Base-by-base conservation (phyloP, 169 alveolate genomes). In the Plasmodium berghei region DNA sequence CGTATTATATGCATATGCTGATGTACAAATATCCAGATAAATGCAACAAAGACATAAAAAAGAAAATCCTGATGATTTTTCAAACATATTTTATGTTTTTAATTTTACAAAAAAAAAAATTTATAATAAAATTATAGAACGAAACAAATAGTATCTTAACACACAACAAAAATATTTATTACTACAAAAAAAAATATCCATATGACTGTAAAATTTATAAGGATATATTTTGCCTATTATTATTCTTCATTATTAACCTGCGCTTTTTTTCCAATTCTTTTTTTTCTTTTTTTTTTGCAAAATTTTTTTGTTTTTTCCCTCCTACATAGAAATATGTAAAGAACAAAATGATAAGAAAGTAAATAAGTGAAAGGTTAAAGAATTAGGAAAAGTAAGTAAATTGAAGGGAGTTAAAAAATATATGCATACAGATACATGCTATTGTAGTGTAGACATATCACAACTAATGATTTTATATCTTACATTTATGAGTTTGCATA, bases 271-370 rank as follows among this genome's bases (percentile, higher is more conserved):
- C 52, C 40, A 26, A 45, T 63, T 69, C 56, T 83, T 59, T 59
- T 80, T 22, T 80, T 80, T 54, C 48, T 80, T 67, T 80, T 80
- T 80, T 22, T 55, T 80, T 71, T 80, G 90, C 54, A 54, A 18
- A 46, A 28, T 24, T 56, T 80, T 80, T 64, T 80, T 80, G 67
- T 80, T 80, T 80, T 80, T 80, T 28, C 90, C 90, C n/a, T 80
- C 90, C 90, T 80, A 61, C 69, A 18, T 52, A 55, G 59, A 22
- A 61, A 48, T 12, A 48, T 3, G 22, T 24, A 6, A 20, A 48
- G 9, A 18, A 10, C 14, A 20, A 24, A 10, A 63, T 63, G 52
- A 9, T 58, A 49, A 12, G 28, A 10, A 64, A 64, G 0, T 18
- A 14, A 45, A 16, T 16, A 16, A 12, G 12, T 9, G 14, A 63